phyloP scores from a whole-genome alignment of 2,329 filamentous ascomycete genomes.

The Canariomyces notabilis region DNA sequence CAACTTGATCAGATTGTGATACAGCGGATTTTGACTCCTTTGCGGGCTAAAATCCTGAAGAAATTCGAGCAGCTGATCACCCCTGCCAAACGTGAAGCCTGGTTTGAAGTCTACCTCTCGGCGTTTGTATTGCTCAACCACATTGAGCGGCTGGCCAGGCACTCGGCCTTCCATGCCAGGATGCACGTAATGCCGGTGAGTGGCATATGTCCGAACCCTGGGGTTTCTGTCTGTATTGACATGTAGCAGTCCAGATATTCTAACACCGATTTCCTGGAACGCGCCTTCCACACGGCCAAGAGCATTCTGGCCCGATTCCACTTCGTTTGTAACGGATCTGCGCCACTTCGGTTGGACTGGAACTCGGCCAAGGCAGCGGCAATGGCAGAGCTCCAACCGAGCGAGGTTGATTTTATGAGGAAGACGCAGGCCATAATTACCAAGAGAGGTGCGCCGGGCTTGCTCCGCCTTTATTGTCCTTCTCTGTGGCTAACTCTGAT shows the following conservation, averaged over 20 bases:
- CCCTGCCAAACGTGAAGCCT: slow-evolving; percentile 18
- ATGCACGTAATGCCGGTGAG: slow-evolving; percentile 21
- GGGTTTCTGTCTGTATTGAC: neutral
- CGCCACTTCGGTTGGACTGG: slow-evolving; percentile 21
- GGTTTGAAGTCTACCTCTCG: slow-evolving; percentile 24
- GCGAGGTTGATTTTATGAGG: slow-evolving; percentile 20
- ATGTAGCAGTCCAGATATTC: slow-evolving; percentile 19
- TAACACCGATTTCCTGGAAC: slow-evolving; percentile 22
- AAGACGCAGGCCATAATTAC: slow-evolving; percentile 16
- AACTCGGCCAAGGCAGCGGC: slow-evolving; percentile 7
- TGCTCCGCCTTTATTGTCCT: neutral
- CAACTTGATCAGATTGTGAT: slow-evolving; percentile 25
- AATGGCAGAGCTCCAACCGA: slow-evolving; percentile 18
- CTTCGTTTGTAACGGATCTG: slow-evolving; percentile 23
- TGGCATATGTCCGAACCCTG: neutral
- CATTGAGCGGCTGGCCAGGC: slow-evolving; percentile 21
- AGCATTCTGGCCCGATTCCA: slow-evolving; percentile 24
- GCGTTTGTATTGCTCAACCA: slow-evolving; percentile 24
- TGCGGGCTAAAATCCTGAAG: slow-evolving; percentile 14
- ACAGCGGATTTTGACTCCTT: slow-evolving; percentile 14
- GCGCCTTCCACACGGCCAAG: slow-evolving; percentile 23
- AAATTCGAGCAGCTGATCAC: slow-evolving; percentile 18
- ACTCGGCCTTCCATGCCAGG: slow-evolving; percentile 19
- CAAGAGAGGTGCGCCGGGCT: slow-evolving; percentile 10
- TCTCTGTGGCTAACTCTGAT: neutral